Evolutionary conservation across 306 rosid genomes (phyloP), one percentile per base, ranked within the genome.

Genomic region (Rosa chinensis): DNA sequence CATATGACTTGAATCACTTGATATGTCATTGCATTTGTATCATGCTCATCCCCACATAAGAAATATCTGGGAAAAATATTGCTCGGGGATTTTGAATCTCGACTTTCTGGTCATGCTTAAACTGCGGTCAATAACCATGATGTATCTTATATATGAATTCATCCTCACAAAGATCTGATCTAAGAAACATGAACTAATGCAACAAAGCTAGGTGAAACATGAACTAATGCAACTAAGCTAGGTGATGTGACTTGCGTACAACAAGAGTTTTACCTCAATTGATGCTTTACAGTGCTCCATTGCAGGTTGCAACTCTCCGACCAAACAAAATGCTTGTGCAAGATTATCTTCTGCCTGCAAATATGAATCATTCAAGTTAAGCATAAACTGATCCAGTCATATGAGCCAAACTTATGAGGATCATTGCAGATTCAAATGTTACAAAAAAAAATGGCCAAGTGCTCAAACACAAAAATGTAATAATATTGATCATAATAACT

Each of bases 331-430:
- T 45, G 96, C 98, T 84, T 88, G 93, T 18, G 98, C 93, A 67
- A 94, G 85, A 82, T 74, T 88, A 87, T 94, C 98, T 87, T 94
- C 96, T 47, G 80, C 97, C 98, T 94, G 88, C 88, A 78, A 74
- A 77, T 78, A 78, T 47, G 71, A 72, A 80, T 80, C 69, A 74
- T 66, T 61, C 43, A 35, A 79, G 67, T 64, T 32, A 14, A 53
- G 11, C 17, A 52, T 50, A 8, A 62, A 6, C 45, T 42, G 23
- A 66, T 49, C 21, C 16, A 17, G 42, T 18, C 61, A 28, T 35
- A 50, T 50, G 59, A 25, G 23, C 21, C 66, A 77, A 67, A 77
- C 10, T 37, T 9, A 20, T 6, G 68, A 32, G 45, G 45, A 23
- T 42, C 28, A 6, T 6, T 67, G 32, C 17, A 77, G 35, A 62